phyloP scores from a whole-genome alignment of 2,329 filamentous ascomycete species.

The Monilinia aucupariae region DNA sequence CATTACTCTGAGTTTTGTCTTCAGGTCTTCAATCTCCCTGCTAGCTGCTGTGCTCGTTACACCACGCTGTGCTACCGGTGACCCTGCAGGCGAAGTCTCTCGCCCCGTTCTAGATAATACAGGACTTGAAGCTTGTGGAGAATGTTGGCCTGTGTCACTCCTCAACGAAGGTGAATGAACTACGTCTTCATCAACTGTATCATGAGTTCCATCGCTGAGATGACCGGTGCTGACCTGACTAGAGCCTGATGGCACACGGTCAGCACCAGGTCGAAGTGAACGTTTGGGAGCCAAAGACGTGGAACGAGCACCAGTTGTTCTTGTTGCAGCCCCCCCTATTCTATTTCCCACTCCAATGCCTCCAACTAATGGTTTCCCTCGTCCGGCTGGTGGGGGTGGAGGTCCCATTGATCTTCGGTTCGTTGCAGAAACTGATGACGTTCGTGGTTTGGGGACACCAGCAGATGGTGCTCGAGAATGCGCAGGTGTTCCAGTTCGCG shows the following conservation, averaged over 20 bases:
- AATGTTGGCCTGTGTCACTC: slow-evolving; percentile 40
- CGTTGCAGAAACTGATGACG: slow-evolving; percentile 43
- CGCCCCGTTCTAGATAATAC: slow-evolving; percentile 27
- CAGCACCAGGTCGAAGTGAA: slow-evolving; percentile 30
- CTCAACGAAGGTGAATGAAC: slow-evolving; percentile 42
- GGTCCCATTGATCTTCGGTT: slow-evolving; percentile 63
- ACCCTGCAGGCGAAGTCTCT: slow-evolving; percentile 26
- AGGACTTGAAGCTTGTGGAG: slow-evolving; percentile 33
- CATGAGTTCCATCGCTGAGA: slow-evolving; percentile 26
- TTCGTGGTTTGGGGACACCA: slow-evolving; percentile 44
- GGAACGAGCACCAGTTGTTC: slow-evolving; percentile 21
- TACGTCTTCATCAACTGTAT: slow-evolving; percentile 29
- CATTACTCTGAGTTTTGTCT: slow-evolving; percentile 78
- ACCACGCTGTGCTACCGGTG: slow-evolving; percentile 27
- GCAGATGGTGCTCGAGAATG: slow-evolving; percentile 43
- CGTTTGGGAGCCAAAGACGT: slow-evolving; percentile 31
- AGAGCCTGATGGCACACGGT: slow-evolving; percentile 31
- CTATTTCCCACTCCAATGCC: slow-evolving; percentile 34
- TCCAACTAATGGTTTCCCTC: slow-evolving; percentile 38
- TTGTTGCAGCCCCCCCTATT: slow-evolving; percentile 21
- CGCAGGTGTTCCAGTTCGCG: slow-evolving; percentile 61
- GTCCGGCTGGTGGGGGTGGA: slow-evolving; percentile 39
- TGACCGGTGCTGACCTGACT: slow-evolving; percentile 33
- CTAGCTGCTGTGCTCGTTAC: slow-evolving; percentile 30
- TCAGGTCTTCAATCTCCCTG: slow-evolving; percentile 76